Percentiles rank a stretch among this genome's conserved stretches.
Evolutionary conservation across 2,329 filamentous ascomycete species (phyloP).

Genomic region (Penicillium frequentans): DNA sequence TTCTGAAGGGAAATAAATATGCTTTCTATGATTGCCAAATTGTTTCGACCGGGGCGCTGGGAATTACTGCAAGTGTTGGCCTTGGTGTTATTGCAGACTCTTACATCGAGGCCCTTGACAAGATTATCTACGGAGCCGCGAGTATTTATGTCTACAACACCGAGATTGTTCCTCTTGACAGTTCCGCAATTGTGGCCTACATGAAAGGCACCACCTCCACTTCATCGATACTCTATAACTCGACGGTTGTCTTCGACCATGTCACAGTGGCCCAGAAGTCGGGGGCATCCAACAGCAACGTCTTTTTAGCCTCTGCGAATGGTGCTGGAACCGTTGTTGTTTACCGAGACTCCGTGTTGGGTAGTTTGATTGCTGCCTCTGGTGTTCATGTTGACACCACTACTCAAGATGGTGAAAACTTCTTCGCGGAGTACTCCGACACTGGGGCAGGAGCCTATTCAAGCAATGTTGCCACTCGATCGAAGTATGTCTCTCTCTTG

Average conservation of each 20-base stretch:
- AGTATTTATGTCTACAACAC: constrained; percentile 47
- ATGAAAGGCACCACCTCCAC: constrained; percentile 36
- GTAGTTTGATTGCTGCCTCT: constrained; percentile 37
- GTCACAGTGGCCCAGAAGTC: constrained; percentile 37
- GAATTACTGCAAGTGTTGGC: constrained; percentile 30
- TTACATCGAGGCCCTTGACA: constrained; percentile 47
- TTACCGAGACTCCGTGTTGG: constrained; percentile 42
- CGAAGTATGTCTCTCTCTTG: constrained; percentile 36
- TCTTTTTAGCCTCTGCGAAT: constrained; percentile 47
- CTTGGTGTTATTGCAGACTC: constrained; percentile 45
- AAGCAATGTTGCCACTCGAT: constrained; percentile 35
- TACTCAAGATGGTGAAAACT: constrained; percentile 33
- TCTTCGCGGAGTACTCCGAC: constrained; percentile 46
- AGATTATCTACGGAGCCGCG: constrained; percentile 43
- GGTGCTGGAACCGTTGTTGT: constrained; percentile 42
- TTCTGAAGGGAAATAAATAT: constrained; percentile 40
- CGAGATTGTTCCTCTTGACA: constrained; percentile 41
- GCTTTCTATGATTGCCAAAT: constrained; percentile 49
- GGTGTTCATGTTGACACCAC: constrained; percentile 26
- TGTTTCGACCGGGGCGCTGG: constrained; percentile 37
- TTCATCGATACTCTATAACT: constrained; percentile 28
- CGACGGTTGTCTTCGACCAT: constrained; percentile 45
- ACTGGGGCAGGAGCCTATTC: constrained; percentile 44
- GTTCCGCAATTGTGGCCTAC: constrained; percentile 40
- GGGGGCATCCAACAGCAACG: constrained; percentile 37